phyloP scores from a whole-genome alignment of 2,329 filamentous ascomycete species.

The Xylaria sp. region DNA sequence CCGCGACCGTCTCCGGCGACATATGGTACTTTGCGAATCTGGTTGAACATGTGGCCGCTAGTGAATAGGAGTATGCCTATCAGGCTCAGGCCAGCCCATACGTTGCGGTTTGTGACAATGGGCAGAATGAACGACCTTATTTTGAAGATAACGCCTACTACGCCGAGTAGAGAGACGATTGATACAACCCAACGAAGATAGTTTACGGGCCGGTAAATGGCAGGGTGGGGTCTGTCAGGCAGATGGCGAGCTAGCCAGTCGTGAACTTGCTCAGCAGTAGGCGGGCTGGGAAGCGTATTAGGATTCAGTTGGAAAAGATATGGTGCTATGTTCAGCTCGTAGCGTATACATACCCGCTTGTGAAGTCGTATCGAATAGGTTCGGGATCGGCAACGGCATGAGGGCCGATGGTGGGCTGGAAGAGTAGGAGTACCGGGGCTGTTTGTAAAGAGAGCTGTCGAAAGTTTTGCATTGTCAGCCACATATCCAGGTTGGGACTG shows the following conservation, averaged over 20 bases:
- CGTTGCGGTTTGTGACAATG: conserved; percentile 85
- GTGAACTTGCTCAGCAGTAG: conserved; percentile 81
- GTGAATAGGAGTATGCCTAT: conserved; percentile 93
- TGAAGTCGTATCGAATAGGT: conserved; percentile 87
- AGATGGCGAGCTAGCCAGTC: conserved; percentile 83
- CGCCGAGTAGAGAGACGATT: conserved; percentile 75
- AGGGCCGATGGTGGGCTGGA: conserved; percentile 84
- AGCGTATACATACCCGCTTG: conserved; percentile 70
- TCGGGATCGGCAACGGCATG: conserved; percentile 76
- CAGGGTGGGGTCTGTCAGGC: conserved; percentile 79
- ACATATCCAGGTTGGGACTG: conserved; percentile 21
- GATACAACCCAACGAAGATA: conserved; percentile 78
- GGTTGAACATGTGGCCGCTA: conserved; percentile 99
- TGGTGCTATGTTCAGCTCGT: not conserved
- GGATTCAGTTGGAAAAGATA: conserved; percentile 28
- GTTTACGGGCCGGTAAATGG: conserved; percentile 87
- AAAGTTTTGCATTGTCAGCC: conserved; percentile 20
- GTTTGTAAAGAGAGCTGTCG: conserved; percentile 89
- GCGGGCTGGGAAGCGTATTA: conserved; percentile 63
- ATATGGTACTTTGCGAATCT: conserved; percentile 95
- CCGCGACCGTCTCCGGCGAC: conserved; percentile 86
- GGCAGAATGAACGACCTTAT: conserved; percentile 83
- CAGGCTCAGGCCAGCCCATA: conserved; percentile 92
- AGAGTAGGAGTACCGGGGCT: conserved; percentile 88
- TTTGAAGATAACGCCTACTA: conserved; percentile 74